Base-by-base conservation (phyloP, 805 yeast species). In the Yamadazyma philogaea region DNA sequence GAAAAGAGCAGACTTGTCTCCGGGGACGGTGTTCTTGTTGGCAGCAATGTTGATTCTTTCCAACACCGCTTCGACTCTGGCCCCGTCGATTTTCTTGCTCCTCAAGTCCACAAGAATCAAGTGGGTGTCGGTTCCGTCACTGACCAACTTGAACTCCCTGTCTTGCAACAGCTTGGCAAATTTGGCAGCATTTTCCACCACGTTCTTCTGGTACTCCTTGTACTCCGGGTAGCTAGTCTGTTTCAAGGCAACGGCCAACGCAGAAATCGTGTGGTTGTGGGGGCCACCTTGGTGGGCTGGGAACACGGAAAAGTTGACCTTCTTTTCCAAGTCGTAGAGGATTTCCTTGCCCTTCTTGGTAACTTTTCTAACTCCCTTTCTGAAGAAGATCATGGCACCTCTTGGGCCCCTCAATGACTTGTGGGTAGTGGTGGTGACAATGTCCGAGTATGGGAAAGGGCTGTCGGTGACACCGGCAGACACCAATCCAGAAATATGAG, bases 201-300 rank as follows among this genome's bases (percentile, higher is more conserved):
- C 97, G 61, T 86, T 86, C 60, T 75, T 63, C 75, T 93, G 99
- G 74, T 91, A 91, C 60, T 79, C 85, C 66, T 79, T 85, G 74
- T 84, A 93, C 68, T 90, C 97, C 47, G 95, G 95, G 40, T 87
- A 74, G 51, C 80, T 76, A 47, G 96, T 95, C 75, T 93, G 99
- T 66, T 89, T 89, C 64, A 93, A 80, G 40, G 99, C 98, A 51
- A 90, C 93, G 14, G 98, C 97, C 59, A 93, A 74, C 27, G 98
- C 99, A 55, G 97, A 84, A 64, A 93, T 93, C 54, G 99, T 93
- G 74, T 93, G 99, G 78, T 93, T 93, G 74, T 93, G 98, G 58
- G 99, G 99, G 65, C 99, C 99, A 77, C 99, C 99, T 77, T 93
- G 99, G 72, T 93, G 99, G 54, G 96, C 99, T 59, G 99, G 99